Evolutionary conservation across 2,329 filamentous ascomycete species (phyloP).

Genomic region (Nakataea oryzae): DNA sequence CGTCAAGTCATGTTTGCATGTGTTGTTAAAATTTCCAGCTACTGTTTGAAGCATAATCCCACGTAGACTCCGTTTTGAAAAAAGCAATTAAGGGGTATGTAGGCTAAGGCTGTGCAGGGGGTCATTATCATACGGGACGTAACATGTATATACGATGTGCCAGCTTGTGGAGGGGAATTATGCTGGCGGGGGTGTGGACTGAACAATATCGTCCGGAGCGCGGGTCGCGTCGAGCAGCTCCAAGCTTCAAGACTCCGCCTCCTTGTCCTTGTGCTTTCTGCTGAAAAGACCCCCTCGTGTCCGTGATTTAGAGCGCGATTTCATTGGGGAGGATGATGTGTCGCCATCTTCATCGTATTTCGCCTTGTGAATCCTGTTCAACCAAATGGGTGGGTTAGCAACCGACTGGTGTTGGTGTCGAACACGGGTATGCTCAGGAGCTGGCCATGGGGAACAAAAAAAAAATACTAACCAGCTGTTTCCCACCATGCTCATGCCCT

Average conservation of each 20-base stretch:
- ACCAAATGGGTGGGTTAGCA: conserved; percentile 6
- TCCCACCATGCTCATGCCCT: conserved; percentile 94
- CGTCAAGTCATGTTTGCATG: background rate
- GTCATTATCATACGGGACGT: background rate
- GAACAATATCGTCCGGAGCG: too few species aligned
- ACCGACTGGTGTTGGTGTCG: background rate
- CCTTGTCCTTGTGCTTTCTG: conserved; percentile 11
- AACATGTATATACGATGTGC: background rate
- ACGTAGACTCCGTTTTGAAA: background rate
- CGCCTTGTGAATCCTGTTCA: conserved; percentile 80
- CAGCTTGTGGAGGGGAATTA: background rate
- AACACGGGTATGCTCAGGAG: too few species aligned
- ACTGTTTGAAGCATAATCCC: background rate
- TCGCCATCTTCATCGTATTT: conserved; percentile 69
- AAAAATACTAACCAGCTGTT: conserved; percentile 76
- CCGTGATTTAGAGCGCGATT: conserved; percentile 64
- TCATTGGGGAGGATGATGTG: conserved; percentile 44
- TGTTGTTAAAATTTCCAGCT: background rate
- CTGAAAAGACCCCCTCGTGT: conserved; percentile 61
- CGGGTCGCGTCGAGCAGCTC: background rate
- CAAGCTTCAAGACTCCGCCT: background rate
- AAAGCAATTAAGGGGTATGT: background rate
- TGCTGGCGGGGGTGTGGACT: background rate
- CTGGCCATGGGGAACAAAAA: background rate
- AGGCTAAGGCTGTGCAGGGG: background rate